A percentile compares a stretch with the other conserved stretches of the same genome.
Conservation (phyloP, 2,329 filamentous ascomycete species). For the Rosellinia necatrix region DNA sequence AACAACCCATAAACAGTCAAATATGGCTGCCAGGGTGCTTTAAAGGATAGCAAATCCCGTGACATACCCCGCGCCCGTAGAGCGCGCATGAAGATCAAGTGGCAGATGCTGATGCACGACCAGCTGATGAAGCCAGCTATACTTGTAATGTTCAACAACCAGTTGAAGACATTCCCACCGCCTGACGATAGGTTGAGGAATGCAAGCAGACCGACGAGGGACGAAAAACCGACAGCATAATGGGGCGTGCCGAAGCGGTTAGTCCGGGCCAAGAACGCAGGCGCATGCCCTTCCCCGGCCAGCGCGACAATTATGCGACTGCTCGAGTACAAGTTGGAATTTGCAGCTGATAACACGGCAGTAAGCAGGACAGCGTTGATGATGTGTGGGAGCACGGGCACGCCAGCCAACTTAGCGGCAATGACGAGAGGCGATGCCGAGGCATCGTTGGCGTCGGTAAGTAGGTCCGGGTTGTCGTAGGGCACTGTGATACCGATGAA, state of each 20-base stretch:
- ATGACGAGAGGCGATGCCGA: slow-evolving; percentile 70
- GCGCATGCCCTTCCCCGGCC: slow-evolving; percentile 67
- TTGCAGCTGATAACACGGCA: slow-evolving; percentile 77
- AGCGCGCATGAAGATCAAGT: slow-evolving; percentile 68
- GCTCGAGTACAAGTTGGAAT: slow-evolving; percentile 76
- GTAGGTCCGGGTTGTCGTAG: slow-evolving; percentile 60
- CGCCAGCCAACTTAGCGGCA: slow-evolving; percentile 64
- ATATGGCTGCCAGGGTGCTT: slow-evolving; percentile 65
- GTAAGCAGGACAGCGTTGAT: slow-evolving; percentile 81
- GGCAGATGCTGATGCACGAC: slow-evolving; percentile 67
- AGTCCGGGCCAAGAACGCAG: slow-evolving; percentile 61
- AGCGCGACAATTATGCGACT: slow-evolving; percentile 71
- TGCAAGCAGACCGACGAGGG: slow-evolving; percentile 64
- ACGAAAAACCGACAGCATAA: slow-evolving; percentile 59
- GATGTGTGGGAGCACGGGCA: slow-evolving; percentile 66
- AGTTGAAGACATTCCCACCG: slow-evolving; percentile 68
- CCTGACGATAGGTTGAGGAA: slow-evolving; percentile 68
- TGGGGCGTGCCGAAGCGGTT: slow-evolving; percentile 67
- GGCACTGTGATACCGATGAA: slow-evolving; percentile 75
- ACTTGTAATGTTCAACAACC: slow-evolving; percentile 73
- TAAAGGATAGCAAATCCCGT: slow-evolving; percentile 63
- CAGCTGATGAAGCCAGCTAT: slow-evolving; percentile 73
- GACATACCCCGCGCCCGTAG: slow-evolving; percentile 61
- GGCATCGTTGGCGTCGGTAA: slow-evolving; percentile 58
- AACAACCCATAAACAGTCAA: slow-evolving; percentile 68